Conservation (phyloP, 257 asterid species). For the Solanum commersonii region DNA sequence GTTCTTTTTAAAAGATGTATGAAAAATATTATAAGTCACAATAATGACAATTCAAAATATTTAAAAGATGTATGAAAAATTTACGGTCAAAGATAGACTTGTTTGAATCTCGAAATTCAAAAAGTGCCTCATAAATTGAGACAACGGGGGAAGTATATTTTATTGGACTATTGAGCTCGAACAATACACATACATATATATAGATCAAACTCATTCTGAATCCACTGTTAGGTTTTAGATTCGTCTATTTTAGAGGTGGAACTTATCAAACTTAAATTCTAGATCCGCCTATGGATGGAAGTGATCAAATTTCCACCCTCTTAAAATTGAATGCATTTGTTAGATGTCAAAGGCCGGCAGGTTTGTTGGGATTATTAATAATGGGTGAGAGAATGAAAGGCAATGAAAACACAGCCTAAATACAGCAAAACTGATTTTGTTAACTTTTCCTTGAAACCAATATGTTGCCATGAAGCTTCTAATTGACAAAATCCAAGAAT, state of each 20-base stretch:
- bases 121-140: too few relatives aligned
- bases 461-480: not conserved
- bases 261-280: not conserved
- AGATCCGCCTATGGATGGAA: not conserved
- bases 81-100: too few relatives aligned
- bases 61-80: too few relatives aligned
- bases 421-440: not conserved
- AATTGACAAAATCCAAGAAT: not conserved
- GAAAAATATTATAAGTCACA: too few relatives aligned
- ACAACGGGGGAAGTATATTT: fast-evolving
- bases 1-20: too few relatives aligned
- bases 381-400: not conserved
- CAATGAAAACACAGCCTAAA: not conserved
- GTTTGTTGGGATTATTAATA: not conserved
- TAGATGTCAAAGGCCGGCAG: not conserved
- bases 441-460: not conserved
- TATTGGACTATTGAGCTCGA: not conserved
- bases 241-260: not conserved
- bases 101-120: too few relatives aligned
- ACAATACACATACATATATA: not conserved
- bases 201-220: not conserved
- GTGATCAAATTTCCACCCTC: not conserved
- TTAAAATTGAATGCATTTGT: not conserved
- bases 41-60: too few relatives aligned
- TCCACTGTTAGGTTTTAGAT: not conserved